These are phyloP conservation scores for Candida sanyaensis DNA, from an alignment of 1,139 yeast species.

Conservation along the genomic window DNA sequence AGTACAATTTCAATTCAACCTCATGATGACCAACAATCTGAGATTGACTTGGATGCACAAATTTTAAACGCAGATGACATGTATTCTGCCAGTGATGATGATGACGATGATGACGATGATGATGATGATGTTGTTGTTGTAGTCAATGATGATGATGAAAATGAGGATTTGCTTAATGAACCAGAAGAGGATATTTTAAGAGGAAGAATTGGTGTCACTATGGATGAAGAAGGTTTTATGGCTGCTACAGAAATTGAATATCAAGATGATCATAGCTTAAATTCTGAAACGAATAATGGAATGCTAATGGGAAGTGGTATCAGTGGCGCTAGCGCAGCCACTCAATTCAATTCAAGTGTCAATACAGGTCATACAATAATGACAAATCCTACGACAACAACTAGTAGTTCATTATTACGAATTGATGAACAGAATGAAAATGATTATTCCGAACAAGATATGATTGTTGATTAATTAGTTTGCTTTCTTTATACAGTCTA, in stretches of 20 bases:
- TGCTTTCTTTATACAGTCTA: constrained; percentile 55
- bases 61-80: constrained; percentile 37
- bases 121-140: constrained; percentile 7
- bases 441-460: constrained; percentile 44
- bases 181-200: constrained; percentile 10
- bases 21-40: constrained; percentile 12
- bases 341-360: constrained; percentile 15
- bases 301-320: constrained; percentile 23
- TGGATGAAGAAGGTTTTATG: constrained; percentile 49
- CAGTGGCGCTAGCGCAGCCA: constrained; percentile 9
- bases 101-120: constrained; percentile 32
- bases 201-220: constrained; percentile 11
- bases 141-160: constrained; percentile 28
- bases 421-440: constrained; percentile 15
- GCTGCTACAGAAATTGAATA: constrained; percentile 57
- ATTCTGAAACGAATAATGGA: constrained; percentile 17
- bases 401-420: constrained; percentile 13
- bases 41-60: constrained; percentile 49
- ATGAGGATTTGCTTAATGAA: constrained; percentile 16
- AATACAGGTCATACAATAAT: constrained; percentile 21
- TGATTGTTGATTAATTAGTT: constrained; percentile 23
- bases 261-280: constrained; percentile 52
- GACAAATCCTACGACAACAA: constrained; percentile 23
- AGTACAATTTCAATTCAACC: constrained; percentile 7
- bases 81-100: constrained; percentile 24